phyloP scores from a whole-genome alignment of 2,329 filamentous ascomycete genomes.

The Pyricularia grisea region DNA sequence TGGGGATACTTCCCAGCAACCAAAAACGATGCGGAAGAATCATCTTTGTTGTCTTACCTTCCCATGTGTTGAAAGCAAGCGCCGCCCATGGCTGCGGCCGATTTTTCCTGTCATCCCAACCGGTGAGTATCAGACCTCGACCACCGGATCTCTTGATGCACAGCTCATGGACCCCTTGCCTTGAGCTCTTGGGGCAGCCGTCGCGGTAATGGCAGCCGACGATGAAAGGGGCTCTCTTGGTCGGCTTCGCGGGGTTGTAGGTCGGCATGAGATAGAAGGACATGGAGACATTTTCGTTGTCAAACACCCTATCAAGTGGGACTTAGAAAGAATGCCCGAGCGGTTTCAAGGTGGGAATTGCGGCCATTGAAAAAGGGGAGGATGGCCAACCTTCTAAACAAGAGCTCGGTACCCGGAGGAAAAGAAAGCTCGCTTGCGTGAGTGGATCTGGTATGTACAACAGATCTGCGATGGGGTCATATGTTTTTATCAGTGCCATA shows the following conservation, averaged over 20 bases:
- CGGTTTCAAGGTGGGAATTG: slow-evolving; percentile 30
- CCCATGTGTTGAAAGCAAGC: slow-evolving; percentile 50
- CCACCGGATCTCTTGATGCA: slow-evolving; percentile 36
- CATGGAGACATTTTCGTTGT: slow-evolving; percentile 44
- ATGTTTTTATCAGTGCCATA: not conserved
- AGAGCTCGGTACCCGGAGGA: not conserved
- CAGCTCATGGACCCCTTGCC: slow-evolving; percentile 44
- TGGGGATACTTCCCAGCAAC: not conserved
- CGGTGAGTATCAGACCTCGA: slow-evolving; percentile 37
- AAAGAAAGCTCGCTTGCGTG: not conserved
- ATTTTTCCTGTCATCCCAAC: slow-evolving; percentile 36
- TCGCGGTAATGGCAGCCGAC: slow-evolving; percentile 33
- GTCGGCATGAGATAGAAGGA: slow-evolving; percentile 33
- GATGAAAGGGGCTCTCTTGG: slow-evolving; percentile 34
- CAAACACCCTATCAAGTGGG: slow-evolving; percentile 45
- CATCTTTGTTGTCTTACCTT: slow-evolving; percentile 32
- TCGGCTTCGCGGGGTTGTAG: slow-evolving; percentile 15
- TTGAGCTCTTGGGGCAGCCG: slow-evolving; percentile 34
- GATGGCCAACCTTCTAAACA: not conserved
- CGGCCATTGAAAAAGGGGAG: slow-evolving; percentile 24
- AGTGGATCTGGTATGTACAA: not conserved
- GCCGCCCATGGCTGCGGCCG: slow-evolving; percentile 42
- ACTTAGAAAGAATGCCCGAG: slow-evolving; percentile 31
- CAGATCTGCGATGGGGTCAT: not conserved
- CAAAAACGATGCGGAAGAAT: not conserved